Percentiles rank a stretch among this genome's conserved stretches.
These are phyloP conservation scores for Xylaria sp. DNA, from an alignment of 2,329 filamentous ascomycete genomes.

Conservation along the genomic window DNA sequence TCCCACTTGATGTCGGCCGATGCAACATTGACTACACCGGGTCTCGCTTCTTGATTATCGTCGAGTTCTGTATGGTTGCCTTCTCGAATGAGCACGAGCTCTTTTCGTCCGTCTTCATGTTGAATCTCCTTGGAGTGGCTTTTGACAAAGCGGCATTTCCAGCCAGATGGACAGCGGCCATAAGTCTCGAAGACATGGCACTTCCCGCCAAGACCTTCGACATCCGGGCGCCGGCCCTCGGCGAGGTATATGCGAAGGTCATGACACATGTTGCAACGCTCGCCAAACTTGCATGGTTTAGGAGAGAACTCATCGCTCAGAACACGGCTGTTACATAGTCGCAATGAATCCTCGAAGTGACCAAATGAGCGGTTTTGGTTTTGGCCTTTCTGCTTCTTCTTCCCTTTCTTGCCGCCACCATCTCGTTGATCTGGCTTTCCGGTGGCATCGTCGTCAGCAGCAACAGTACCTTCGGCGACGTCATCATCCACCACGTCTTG, in stretches of 20 bases:
- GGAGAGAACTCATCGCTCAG: slow-evolving; percentile 85
- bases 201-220: slow-evolving; percentile 78
- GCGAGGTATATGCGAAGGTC: slow-evolving; percentile 86
- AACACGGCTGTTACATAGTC: slow-evolving; percentile 80
- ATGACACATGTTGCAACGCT: slow-evolving; percentile 84
- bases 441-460: slow-evolving; percentile 70
- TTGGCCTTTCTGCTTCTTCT: slow-evolving; percentile 73
- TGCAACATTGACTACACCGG: slow-evolving; percentile 81
- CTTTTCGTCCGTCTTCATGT: slow-evolving; percentile 81
- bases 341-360: slow-evolving; percentile 78
- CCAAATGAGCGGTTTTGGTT: slow-evolving; percentile 88
- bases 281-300: slow-evolving; percentile 78
- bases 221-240: slow-evolving; percentile 82
- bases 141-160: slow-evolving; percentile 91
- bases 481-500: slow-evolving; percentile 63
- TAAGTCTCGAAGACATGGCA: slow-evolving; percentile 85
- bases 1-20: slow-evolving; percentile 76
- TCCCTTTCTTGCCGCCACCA: slow-evolving; percentile 50
- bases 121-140: slow-evolving; percentile 88
- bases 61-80: slow-evolving; percentile 57
- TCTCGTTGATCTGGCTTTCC: slow-evolving; percentile 52
- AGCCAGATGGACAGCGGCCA: slow-evolving; percentile 84
- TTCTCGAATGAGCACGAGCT: slow-evolving; percentile 77
- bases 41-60: slow-evolving; percentile 58
- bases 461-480: slow-evolving; percentile 66